Evolutionary conservation across 176 grass and related monocot species (phyloP).

Genomic region (Alopecurus myosuroides): DNA sequence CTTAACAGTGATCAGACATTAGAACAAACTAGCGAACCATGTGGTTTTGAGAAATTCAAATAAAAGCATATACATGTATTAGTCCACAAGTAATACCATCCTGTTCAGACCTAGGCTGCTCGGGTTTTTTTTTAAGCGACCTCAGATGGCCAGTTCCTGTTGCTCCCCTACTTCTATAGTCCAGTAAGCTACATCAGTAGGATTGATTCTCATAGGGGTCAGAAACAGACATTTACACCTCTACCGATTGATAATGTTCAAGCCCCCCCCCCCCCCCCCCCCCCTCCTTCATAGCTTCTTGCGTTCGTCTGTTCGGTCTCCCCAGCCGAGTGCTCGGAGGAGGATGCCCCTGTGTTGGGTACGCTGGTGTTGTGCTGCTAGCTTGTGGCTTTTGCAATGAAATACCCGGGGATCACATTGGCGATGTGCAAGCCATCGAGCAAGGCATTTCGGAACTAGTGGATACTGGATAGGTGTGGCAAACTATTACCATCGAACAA

Average conservation of each 20-base stretch:
- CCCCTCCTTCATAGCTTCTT: too few relatives aligned
- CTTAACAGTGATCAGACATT: not conserved
- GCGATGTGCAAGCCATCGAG: too few relatives aligned
- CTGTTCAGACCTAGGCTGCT: not conserved
- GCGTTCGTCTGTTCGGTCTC: too few relatives aligned
- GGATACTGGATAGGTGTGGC: too few relatives aligned
- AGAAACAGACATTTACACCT: not conserved
- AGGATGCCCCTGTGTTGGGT: too few relatives aligned
- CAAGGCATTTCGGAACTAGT: too few relatives aligned
- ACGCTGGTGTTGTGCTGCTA: too few relatives aligned
- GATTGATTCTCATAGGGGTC: not conserved
- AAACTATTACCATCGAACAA: too few relatives aligned
- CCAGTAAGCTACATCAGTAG: not conserved
- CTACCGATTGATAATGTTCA: conserved; percentile 8
- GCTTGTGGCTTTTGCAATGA: too few relatives aligned
- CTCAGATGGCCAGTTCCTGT: not conserved
- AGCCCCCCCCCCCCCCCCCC: not conserved
- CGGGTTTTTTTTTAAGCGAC: not conserved
- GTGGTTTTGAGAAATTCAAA: not conserved
- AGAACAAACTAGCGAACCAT: not conserved
- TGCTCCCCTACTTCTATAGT: not conserved
- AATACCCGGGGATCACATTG: too few relatives aligned
- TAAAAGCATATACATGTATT: not conserved
- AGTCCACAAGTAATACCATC: not conserved
- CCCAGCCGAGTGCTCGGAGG: too few relatives aligned